phyloP scores from a whole-genome alignment of 495 filamentous ascomycete species.

The Lichina pygmaea region DNA sequence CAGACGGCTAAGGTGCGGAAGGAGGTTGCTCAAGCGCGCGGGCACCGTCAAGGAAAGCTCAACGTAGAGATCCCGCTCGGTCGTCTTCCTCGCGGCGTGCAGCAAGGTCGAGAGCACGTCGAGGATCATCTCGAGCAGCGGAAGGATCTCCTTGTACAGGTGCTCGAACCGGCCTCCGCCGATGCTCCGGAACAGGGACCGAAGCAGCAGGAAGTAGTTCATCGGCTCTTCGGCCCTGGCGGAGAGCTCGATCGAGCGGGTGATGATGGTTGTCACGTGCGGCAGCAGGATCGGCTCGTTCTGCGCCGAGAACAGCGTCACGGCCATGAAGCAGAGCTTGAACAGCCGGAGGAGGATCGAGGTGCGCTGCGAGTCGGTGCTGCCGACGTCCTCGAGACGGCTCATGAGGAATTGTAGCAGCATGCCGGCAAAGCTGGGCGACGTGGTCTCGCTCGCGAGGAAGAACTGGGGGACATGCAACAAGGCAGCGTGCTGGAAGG shows the following conservation, averaged over 20 bases:
- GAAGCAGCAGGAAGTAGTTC: conserved; percentile 90
- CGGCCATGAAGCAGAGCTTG: conserved; percentile 98
- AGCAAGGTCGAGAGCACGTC: conserved; percentile 91
- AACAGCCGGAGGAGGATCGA: conserved; percentile 84
- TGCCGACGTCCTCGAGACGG: conserved; percentile 80
- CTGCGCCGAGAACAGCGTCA: conserved; percentile 77
- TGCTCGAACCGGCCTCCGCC: conserved; percentile 94
- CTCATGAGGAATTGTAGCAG: conserved; percentile 91
- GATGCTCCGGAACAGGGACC: conserved; percentile 85
- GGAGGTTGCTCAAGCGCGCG: conserved; percentile 73
- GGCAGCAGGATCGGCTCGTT: conserved; percentile 90
- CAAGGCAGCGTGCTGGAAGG: conserved; percentile 84
- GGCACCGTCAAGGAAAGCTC: conserved; percentile 92
- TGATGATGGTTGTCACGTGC: conserved; percentile 88
- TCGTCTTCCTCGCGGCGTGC: conserved; percentile 61
- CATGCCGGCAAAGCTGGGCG: conserved; percentile 94
- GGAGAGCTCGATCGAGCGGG: conserved; percentile 82
- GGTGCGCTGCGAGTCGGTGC: conserved; percentile 65
- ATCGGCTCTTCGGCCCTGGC: conserved; percentile 90
- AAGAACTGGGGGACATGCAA: conserved; percentile 96
- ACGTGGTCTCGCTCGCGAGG: conserved; percentile 89
- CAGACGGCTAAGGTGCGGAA: conserved; percentile 89
- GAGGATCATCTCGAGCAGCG: conserved; percentile 84
- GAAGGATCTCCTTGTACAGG: conserved; percentile 91
- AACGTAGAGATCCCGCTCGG: conserved; percentile 86